Evolutionary conservation across 1,139 yeast genomes (phyloP), one percentile per base, ranked within the genome.

Genomic region (Yamadazyma jaroonii): DNA sequence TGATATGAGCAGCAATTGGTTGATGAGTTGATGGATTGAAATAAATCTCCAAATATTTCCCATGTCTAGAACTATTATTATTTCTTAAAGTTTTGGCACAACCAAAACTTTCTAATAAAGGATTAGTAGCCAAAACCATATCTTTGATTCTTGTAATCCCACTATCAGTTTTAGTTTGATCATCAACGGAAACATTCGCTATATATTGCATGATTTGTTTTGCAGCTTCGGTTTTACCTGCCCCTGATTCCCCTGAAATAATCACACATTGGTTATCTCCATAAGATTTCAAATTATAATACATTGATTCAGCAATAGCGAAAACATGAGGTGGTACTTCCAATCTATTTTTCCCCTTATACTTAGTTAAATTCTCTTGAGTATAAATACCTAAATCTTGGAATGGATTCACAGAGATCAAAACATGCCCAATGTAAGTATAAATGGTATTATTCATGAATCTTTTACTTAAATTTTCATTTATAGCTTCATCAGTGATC

Each of bases 271-370:
- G 98, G 59, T 83, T 89, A 54, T 94, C 98, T 40, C 86, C 81
- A 62, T 94, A 94, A 0, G 95, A 84, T 63, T 90, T 90, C 81
- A 94, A 77, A 59, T 90, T 87, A 64, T 94, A 92, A 63, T 84
- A 92, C 96, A 94, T 90, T 27, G 95, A 69, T 62, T 94, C 99
- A 13, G 99, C 98, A 53, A 92, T 90, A 36, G 97, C 96, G 63
- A 84, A 94, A 31, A 94, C 98, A 65, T 94, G 99, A 6, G 99
- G 99, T n/a, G 97, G 95, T 25, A 86, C 95, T 62, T 94, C 99
- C 45, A 94, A 71, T 54, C 98, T 73, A 61, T 92, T 94, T 59
- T 90, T 88, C 41, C 96, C 97, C 60, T 82, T 81, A 58, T 94
- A 94, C 33, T 84, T 71, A 43, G 79, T 76, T 52, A 92, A 67